A percentile compares a stretch with the other conserved stretches of the same genome.
Conservation (phyloP, 768 basidiomycete genomes). For the Lentinula guzmanii region DNA sequence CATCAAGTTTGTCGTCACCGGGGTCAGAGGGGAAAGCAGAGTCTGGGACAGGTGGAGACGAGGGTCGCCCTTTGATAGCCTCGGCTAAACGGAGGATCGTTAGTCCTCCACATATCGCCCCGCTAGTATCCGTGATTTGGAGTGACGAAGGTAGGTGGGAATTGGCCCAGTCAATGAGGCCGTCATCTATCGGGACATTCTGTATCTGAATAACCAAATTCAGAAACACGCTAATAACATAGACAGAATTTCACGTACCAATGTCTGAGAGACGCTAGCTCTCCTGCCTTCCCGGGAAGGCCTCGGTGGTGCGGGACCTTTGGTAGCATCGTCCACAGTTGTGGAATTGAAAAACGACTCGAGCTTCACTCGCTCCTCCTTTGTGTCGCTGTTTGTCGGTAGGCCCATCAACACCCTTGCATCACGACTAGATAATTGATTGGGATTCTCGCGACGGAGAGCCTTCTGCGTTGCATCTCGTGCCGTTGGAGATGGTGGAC, state of each 20-base stretch:
- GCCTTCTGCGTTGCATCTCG: constrained; percentile 87
- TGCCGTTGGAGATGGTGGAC: constrained; percentile 88
- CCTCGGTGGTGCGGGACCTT: constrained; percentile 46
- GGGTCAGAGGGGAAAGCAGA: constrained; percentile 66
- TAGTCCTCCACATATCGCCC: constrained; percentile 57
- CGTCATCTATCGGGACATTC: constrained; percentile 33
- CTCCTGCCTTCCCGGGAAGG: constrained; percentile 63
- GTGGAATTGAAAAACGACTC: constrained; percentile 54
- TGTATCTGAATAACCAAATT: constrained; percentile 9
- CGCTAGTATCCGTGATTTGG: constrained; percentile 44
- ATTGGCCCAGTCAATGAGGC: constrained; percentile 88
- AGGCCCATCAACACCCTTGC: constrained; percentile 72
- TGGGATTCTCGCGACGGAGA: constrained; percentile 77
- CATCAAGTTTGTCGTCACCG: constrained; percentile 77
- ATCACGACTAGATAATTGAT: constrained; percentile 75
- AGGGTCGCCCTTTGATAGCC: constrained; percentile 59
- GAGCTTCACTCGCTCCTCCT: constrained; percentile 42
- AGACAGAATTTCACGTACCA: neutral
- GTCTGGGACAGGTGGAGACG: constrained; percentile 70
- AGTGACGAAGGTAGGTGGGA: constrained; percentile 61
- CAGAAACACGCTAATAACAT: constrained; percentile 5
- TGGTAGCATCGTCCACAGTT: constrained; percentile 12
- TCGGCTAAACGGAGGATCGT: constrained; percentile 83
- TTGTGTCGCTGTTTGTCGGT: constrained; percentile 21
- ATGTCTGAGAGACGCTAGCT: constrained; percentile 14